phyloP scores from a whole-genome alignment of 1,139 yeast genomes.

The Pichia sp. region DNA sequence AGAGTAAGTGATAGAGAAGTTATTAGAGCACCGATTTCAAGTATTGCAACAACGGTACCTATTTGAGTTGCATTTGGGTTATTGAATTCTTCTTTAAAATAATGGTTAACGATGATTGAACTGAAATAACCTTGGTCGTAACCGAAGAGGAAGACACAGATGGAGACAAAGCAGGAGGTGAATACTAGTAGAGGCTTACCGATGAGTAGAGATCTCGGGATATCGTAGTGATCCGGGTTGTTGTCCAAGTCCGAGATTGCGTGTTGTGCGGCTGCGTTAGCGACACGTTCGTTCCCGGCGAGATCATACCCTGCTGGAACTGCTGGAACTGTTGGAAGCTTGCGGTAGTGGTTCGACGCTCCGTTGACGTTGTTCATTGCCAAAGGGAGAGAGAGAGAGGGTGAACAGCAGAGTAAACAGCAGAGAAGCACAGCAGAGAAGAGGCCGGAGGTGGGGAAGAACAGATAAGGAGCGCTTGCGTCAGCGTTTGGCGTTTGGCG shows the following conservation, averaged over 20 bases:
- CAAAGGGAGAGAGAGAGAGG: no score
- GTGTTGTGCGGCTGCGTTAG: not conserved
- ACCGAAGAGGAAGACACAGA: slow-evolving; percentile 55
- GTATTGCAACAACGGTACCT: slow-evolving; percentile 78
- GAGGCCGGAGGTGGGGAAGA: no score
- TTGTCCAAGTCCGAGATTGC: not conserved
- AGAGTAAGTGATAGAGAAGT: slow-evolving; percentile 73
- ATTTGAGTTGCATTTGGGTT: slow-evolving; percentile 62
- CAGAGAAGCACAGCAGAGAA: no score
- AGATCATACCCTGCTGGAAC: not conserved
- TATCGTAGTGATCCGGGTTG: slow-evolving; percentile 12
- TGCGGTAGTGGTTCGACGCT: no score
- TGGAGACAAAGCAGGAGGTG: slow-evolving; percentile 52
- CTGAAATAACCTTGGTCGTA: slow-evolving; percentile 60
- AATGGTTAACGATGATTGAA: slow-evolving; percentile 56
- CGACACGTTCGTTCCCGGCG: not conserved
- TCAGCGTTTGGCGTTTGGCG: no score
- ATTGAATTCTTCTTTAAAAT: slow-evolving; percentile 66
- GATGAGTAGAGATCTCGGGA: slow-evolving; percentile 35
- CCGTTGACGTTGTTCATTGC: no score
- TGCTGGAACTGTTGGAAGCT: no score
- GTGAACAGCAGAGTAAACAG: no score
- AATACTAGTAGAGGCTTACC: slow-evolving; percentile 48
- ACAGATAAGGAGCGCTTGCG: no score
- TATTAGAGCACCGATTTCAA: slow-evolving; percentile 77